These are phyloP conservation scores for Aspergillus saccharolyticus DNA, from an alignment of 495 filamentous ascomycete genomes.

Conservation along the genomic window DNA sequence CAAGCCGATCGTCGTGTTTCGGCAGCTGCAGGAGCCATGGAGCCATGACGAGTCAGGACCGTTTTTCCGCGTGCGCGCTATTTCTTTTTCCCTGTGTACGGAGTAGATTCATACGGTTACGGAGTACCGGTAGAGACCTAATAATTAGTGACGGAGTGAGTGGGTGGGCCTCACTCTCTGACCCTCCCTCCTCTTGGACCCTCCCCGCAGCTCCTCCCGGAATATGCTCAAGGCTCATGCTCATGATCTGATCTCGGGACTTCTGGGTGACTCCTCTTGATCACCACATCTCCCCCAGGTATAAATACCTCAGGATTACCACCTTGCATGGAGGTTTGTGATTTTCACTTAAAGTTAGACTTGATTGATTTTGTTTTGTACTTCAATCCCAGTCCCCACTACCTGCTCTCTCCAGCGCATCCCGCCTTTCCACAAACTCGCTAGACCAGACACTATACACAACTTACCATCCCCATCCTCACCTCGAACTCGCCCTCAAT, in stretches of 20 bases:
- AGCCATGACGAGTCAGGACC: neutral
- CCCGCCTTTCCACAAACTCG: neutral
- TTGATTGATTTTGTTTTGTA: neutral
- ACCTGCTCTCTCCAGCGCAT: neutral
- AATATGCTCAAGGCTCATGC: conserved; percentile 5
- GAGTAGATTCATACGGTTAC: too few relatives aligned
- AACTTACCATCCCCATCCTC: too few relatives aligned
- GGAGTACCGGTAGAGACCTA: too few relatives aligned
- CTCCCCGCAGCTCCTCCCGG: conserved; percentile 6
- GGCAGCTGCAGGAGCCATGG: neutral
- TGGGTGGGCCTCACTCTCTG: neutral
- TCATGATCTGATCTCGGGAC: neutral
- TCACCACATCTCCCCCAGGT: neutral
- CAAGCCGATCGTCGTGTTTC: neutral
- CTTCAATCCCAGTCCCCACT: neutral
- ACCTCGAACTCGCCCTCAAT: neutral
- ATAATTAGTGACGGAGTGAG: too few relatives aligned
- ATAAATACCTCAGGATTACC: conserved; percentile 3
- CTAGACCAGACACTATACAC: neutral
- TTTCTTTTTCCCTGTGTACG: conserved; percentile 6
- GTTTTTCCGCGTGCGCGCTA: conserved; percentile 3
- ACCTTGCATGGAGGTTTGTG: neutral
- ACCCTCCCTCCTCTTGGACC: neutral
- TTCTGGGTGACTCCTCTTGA: neutral
- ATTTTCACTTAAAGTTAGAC: neutral